Percentiles rank a stretch among this genome's conserved stretches.
Conservation (phyloP, 495 filamentous ascomycete genomes). For the Sphaerosporella brunnea region DNA sequence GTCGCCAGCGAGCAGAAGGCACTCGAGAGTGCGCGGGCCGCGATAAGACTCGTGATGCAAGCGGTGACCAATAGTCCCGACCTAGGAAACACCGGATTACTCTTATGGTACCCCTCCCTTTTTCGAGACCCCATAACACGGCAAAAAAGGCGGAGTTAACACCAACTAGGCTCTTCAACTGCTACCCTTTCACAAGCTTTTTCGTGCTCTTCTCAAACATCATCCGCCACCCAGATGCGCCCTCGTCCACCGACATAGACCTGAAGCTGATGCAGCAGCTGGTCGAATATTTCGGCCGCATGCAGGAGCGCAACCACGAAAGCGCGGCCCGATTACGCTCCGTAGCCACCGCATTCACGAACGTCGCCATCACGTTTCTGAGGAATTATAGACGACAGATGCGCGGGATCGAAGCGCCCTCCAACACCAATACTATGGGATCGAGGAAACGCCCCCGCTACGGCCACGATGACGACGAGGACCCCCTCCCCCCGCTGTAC, state of each 20-base stretch:
- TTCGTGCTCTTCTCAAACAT: slow-evolving; percentile 33
- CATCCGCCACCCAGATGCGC: slow-evolving; percentile 30
- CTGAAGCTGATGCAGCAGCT: slow-evolving; percentile 21
- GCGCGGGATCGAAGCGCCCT: not conserved
- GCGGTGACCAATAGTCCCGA: slow-evolving; percentile 14
- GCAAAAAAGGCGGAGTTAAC: too few species aligned
- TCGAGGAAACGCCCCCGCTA: not conserved
- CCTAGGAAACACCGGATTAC: slow-evolving; percentile 18
- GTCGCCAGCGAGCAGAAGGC: slow-evolving; percentile 12
- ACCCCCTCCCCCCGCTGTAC: not conserved
- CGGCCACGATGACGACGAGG: not conserved
- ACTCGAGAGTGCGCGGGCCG: slow-evolving; percentile 18
- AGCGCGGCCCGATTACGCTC: slow-evolving; percentile 20
- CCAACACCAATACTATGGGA: not conserved
- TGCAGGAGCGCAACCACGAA: slow-evolving; percentile 19
- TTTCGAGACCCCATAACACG: too few species aligned
- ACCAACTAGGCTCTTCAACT: slow-evolving; percentile 25
- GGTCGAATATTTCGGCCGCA: slow-evolving; percentile 14
- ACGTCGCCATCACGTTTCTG: slow-evolving; percentile 20
- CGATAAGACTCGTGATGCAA: slow-evolving; percentile 14
- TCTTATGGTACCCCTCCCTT: slow-evolving; percentile 17
- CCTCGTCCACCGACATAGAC: slow-evolving; percentile 10
- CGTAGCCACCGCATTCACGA: slow-evolving; percentile 22
- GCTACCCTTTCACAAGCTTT: slow-evolving; percentile 25
- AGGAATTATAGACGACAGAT: slow-evolving; percentile 9